Evolutionary conservation across 1,284 basidiomycete genomes (phyloP), one percentile per base, ranked within the genome.

Genomic region (Boletus sp.): DNA sequence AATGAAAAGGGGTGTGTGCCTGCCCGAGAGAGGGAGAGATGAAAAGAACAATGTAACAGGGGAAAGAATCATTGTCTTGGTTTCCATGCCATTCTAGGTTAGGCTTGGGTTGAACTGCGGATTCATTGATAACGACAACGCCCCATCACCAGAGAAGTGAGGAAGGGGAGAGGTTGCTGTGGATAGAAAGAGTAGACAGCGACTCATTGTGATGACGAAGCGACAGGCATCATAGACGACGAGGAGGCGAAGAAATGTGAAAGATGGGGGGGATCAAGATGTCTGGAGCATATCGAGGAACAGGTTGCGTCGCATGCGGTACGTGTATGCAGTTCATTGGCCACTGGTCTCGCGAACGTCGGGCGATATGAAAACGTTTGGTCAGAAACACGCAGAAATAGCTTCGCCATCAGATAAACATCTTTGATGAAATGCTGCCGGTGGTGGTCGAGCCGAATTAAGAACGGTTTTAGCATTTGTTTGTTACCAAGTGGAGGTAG

Each of bases 311-410:
- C 30, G 57, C 60, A 50, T 58, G 60, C 56, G 52, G 56, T 44
- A 16, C 37, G 40, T 46, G 38, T 48, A 26, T 43, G 26, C 30
- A 35, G 29, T 41, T 29, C 38, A 54, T 26, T 51, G 50, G 51
- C 33, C 35, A 57, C 41, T n/a, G n/a, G 39, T 44, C 48, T 39
- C 16, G 42, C 35, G 34, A 58, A 36, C 33, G 37, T 53, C 56
- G 58, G 55, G 62, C 58, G 56, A 59, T 60, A 65, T 62, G 58
- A 57, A 48, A 41, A 51, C 27, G 59, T 56, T 53, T 8, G 58
- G n/a, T 52, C 51, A 60, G 51, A 50, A 39, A 43, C 16, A 23
- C 3, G 36, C 61, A 61, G 48, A 57, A 43, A 59, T 57, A 52
- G 37, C 26, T 46, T n/a, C 27, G 5, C 30, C 49, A 59, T 60